Conservation (phyloP, 257 asterid species). For the Rehmannia glutinosa region DNA sequence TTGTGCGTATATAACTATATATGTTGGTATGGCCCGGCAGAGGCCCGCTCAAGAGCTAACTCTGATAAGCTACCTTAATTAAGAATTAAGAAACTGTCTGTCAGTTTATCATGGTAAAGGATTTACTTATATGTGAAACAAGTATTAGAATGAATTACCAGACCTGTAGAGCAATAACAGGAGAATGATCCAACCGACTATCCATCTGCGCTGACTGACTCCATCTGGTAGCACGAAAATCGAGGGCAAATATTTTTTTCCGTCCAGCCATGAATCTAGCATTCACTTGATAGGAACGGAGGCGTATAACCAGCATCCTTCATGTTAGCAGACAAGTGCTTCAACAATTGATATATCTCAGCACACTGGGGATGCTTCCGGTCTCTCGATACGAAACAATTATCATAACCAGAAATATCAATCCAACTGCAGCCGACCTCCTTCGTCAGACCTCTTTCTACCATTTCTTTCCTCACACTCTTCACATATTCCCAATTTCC, state of each 20-base stretch:
- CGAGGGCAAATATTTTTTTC: too few species aligned
- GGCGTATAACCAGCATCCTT: conserved; percentile 51
- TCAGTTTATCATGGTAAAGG: too few species aligned
- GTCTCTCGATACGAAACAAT: conserved; percentile 57
- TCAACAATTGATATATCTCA: conserved; percentile 47
- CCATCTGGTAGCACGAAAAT: background rate
- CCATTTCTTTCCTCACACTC: conserved; percentile 59
- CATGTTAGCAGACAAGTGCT: conserved; percentile 47
- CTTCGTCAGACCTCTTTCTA: conserved; percentile 52
- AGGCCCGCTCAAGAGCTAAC: too few species aligned
- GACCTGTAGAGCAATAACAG: too few species aligned
- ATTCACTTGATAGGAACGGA: conserved; percentile 26
- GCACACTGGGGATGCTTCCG: conserved; percentile 40
- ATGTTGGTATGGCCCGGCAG: too few species aligned
- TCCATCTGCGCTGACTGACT: too few species aligned
- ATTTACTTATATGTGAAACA: too few species aligned
- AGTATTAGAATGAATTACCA: too few species aligned
- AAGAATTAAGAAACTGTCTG: too few species aligned
- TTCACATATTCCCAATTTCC: conserved; percentile 72
- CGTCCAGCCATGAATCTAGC: conserved; percentile 18
- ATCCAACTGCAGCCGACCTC: conserved; percentile 97
- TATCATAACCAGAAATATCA: conserved; percentile 43
- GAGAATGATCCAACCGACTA: too few species aligned
- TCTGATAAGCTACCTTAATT: too few species aligned
- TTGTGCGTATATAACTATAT: too few species aligned